These are phyloP conservation scores for Cystofilobasidium macerans DNA, from an alignment of 768 basidiomycete genomes.

Conservation along the genomic window DNA sequence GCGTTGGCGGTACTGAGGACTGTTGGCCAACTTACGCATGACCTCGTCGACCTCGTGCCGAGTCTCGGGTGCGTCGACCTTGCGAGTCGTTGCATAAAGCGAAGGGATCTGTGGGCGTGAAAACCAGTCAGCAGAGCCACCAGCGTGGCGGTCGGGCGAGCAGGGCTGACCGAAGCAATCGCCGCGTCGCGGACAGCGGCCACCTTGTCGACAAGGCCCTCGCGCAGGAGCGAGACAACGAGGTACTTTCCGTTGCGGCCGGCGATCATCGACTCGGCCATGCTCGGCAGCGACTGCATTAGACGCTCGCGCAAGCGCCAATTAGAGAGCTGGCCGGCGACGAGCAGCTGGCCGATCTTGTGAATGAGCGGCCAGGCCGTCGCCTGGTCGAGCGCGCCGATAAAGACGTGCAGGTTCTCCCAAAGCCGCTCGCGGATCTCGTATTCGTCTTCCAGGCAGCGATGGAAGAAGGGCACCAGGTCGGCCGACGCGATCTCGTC, in stretches of 20 bases:
- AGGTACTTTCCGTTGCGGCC: constrained; percentile 43
- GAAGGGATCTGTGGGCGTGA: constrained; percentile 30
- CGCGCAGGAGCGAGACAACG: constrained; percentile 49
- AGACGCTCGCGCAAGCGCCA: constrained; percentile 77
- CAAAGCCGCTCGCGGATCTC: constrained; percentile 63
- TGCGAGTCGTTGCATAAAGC: constrained; percentile 26
- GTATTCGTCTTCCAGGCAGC: constrained; percentile 48
- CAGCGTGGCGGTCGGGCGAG: not conserved
- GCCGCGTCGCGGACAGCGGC: constrained; percentile 77
- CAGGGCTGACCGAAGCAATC: constrained; percentile 45
- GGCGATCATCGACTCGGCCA: constrained; percentile 41
- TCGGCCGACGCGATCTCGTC: constrained; percentile 55
- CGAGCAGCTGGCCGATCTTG: constrained; percentile 48
- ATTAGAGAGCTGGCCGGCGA: constrained; percentile 48
- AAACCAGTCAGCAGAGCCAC: not conserved
- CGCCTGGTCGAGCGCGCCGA: constrained; percentile 45
- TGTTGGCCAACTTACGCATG: constrained; percentile 36
- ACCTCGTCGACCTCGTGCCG: constrained; percentile 47
- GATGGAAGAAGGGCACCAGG: constrained; percentile 57
- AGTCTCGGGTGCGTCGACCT: constrained; percentile 29
- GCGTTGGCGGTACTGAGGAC: constrained; percentile 27
- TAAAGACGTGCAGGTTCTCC: constrained; percentile 53
- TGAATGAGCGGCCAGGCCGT: constrained; percentile 43
- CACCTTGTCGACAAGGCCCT: constrained; percentile 62
- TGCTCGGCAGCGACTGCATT: constrained; percentile 47